phyloP scores from a whole-genome alignment of 805 yeast genomes.

The Metschnikowia colocasiae region DNA sequence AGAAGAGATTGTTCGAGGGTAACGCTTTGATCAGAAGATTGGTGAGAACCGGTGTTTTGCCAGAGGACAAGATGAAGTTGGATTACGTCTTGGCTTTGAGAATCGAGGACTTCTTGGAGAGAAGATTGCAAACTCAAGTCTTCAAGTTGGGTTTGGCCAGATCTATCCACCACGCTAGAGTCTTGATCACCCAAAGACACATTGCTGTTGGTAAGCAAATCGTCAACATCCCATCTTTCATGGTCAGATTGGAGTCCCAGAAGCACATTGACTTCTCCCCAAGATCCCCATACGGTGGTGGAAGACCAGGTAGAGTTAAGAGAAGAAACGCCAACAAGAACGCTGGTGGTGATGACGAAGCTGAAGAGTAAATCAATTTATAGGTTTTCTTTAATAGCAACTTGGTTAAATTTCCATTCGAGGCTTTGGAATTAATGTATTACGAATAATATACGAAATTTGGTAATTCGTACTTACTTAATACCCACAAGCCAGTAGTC shows the following conservation, averaged over 20 bases:
- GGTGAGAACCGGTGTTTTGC: constrained; percentile 96
- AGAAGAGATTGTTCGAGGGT: constrained; percentile 99
- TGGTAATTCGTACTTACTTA: neutral
- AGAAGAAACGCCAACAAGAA: constrained; percentile 71
- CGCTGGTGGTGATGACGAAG: constrained; percentile 55
- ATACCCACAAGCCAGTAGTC: neutral
- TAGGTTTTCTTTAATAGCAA: constrained; percentile 14
- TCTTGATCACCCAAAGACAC: constrained; percentile 97
- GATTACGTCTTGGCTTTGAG: constrained; percentile 99
- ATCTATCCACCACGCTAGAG: constrained; percentile 99
- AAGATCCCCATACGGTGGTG: constrained; percentile 99
- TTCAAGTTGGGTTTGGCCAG: constrained; percentile 99
- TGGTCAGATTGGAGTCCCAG: constrained; percentile 99
- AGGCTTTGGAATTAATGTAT: constrained; percentile 1
- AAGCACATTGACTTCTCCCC: constrained; percentile 99
- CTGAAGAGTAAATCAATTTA: constrained; percentile 56
- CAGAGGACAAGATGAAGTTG: constrained; percentile 99
- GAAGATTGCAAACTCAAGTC: constrained; percentile 99
- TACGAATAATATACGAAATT: constrained; percentile 1
- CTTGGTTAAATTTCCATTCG: constrained; percentile 18
- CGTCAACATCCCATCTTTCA: constrained; percentile 98
- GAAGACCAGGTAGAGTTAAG: constrained; percentile 99
- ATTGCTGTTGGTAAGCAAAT: constrained; percentile 99
- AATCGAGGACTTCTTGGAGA: constrained; percentile 98
- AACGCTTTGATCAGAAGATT: constrained; percentile 99